Evolutionary conservation across 305 asterid species (phyloP), one percentile per base, ranked within the genome.

Genomic region (Fraxinus albicans): DNA sequence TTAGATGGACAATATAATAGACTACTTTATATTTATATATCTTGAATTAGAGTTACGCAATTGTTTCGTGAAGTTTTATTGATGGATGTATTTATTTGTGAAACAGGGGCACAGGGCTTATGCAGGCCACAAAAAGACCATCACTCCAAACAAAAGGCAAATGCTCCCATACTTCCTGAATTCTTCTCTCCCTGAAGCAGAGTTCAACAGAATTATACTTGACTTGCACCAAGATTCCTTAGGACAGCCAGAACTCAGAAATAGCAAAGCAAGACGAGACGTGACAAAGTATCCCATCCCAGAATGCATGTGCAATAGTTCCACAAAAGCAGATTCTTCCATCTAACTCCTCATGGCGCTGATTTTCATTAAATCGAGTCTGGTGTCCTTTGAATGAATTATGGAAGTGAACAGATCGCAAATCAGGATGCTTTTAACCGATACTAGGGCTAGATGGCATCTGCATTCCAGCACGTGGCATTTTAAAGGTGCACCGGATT

Each of bases 241-340:
- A 65, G 98, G 99, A 33, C 98, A 93, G 85, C 99, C 99, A 2
- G 96, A 88, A 85, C 84, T 96, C 78, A 89, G 98, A 83, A 91
- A 87, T 29, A 88, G 88, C 90, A 94, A 93, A 83, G 77, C 82
- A 8, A 95, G 97, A 80, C 90, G 98, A 82, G 98, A 93, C 60
- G 97, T 93, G 77, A 94, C 98, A 2, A 96, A 93, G 89, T 96
- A 93, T 84, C 99, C 99, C 40, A 81, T 93, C 82, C 98, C 98
- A 0, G 98, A 94, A 82, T 96, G 98, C 83, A 96, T 96, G 98
- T 92, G 95, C 92, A 96, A 93, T 75, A 77, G 21, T 36, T 8
- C 73, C 73, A 83, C 90, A 1, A 81, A 29, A 0, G 75, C 67
- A 21, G 77, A 60, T 77, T 23, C 88, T 6, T 79, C 88, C n/a